Evolutionary conservation across 139 green algal species (phyloP), one percentile per base, ranked within the genome.

Genomic region (Volvox africanus): DNA sequence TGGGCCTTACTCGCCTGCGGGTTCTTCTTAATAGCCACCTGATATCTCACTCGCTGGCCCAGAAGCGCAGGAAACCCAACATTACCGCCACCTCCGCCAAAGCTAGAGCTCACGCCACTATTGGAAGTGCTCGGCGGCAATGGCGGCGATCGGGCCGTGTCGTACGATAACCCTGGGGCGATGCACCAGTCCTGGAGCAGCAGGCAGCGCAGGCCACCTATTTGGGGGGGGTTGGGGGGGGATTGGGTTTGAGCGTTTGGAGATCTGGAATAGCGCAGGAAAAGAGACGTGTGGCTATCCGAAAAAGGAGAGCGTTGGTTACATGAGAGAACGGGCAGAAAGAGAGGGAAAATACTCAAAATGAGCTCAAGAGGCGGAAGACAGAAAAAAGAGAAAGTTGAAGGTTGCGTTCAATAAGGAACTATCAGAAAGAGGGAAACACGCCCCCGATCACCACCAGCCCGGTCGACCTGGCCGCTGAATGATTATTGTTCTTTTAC

Each of bases 11-110:
- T 2, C 21, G 75, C 86, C 86, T 90, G 86, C 55, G 86, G 86
- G 30, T 84, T 90, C 86, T 90, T 90, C 55, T 84, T 80, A 26
- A 90, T 75, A 3, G 86, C 86, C 55, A 90, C 73, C 86, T 80
- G 55, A 50, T 90, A 90, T 22, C 30, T 36, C 30, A 90, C 32
- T 44, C 55, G 71, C 50, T 90, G 50, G 21, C 55, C 73, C 55
- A 84, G 55, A 32, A 78, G 37, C 69, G 85, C 13, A 20, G 67
- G 21, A 9, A 88, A 68, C 18, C 83, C 83, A 22, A 65, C 9
- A 22, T 18, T 18, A 68, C 69, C 36, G 37, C 37, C 17, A 37
- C 21, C 83, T 68, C 83, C 83, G 61, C 81, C 61, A 32, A 28
- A 12, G n/a, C 36, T 37, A 6, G 20, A 68, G 20, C 78, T 50